Evolutionary conservation across 192 early-diverging fungal genomes (phyloP).

Genomic region (Piromyces sp.): DNA sequence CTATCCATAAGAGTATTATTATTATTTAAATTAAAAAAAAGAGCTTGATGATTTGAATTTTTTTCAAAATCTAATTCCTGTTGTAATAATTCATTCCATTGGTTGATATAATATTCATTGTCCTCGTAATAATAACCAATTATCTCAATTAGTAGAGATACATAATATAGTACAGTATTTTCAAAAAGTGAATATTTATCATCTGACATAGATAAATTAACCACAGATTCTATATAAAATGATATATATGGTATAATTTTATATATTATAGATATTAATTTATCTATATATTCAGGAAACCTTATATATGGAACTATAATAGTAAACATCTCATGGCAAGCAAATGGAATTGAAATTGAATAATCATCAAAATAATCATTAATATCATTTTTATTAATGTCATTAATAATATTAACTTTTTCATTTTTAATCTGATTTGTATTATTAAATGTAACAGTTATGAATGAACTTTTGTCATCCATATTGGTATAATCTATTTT

Average conservation of each 20-base stretch:
- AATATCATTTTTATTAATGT: background rate
- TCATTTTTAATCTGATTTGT: no score
- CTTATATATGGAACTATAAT: background rate
- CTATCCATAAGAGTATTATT: background rate
- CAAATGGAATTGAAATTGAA: background rate
- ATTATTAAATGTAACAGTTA: no score
- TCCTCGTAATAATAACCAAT: background rate
- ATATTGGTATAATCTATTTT: background rate
- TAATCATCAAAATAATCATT: background rate
- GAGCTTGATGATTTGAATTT: background rate
- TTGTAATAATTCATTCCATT: background rate
- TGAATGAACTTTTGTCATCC: background rate
- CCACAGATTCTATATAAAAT: background rate
- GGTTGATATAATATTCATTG: background rate
- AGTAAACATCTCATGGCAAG: background rate
- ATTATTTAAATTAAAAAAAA: background rate
- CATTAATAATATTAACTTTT: background rate
- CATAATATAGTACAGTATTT: background rate
- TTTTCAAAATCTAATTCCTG: background rate
- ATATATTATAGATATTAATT: background rate
- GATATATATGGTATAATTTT: background rate
- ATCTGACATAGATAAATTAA: background rate
- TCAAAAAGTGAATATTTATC: background rate
- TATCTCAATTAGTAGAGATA: background rate
- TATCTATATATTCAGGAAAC: background rate